Conservation (phyloP, 352 stramenopile genomes). For the Phytophthora megakarya region DNA sequence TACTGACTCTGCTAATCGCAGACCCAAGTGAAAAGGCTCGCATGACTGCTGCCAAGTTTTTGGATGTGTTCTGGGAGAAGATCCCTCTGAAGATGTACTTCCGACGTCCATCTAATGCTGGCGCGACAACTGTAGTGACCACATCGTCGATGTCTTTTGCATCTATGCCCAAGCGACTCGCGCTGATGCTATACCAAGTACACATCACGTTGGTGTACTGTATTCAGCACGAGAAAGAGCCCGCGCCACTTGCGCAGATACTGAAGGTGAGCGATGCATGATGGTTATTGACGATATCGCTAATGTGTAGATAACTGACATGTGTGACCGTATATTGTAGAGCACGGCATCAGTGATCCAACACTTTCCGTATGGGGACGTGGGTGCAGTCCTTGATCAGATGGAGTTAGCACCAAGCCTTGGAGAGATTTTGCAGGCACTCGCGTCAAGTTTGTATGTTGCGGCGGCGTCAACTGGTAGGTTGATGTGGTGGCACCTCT, state of each 20-base stretch:
- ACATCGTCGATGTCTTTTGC: constrained; percentile 75
- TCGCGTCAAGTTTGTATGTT: constrained; percentile 74
- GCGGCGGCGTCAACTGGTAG: constrained; percentile 62
- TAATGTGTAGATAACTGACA: background rate
- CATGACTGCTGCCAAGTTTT: constrained; percentile 73
- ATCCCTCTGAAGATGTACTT: constrained; percentile 86
- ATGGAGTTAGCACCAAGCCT: constrained; percentile 60
- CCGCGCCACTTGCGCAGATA: constrained; percentile 58
- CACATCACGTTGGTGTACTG: constrained; percentile 83
- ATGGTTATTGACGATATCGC: background rate
- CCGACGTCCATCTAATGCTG: constrained; percentile 49
- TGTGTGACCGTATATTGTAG: constrained; percentile 27
- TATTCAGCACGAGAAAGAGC: constrained; percentile 80
- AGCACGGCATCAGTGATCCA: constrained; percentile 75
- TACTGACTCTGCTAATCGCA: constrained; percentile 77
- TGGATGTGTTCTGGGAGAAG: constrained; percentile 85
- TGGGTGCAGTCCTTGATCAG: constrained; percentile 53
- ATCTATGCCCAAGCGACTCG: constrained; percentile 85
- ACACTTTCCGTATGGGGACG: constrained; percentile 77
- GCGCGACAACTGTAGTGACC: constrained; percentile 14
- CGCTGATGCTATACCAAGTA: constrained; percentile 85
- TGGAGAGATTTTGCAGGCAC: constrained; percentile 63
- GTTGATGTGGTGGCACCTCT: background rate
- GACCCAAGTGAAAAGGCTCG: constrained; percentile 81
- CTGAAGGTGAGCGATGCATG: constrained; percentile 58